phyloP scores from a whole-genome alignment of 2,329 filamentous ascomycete genomes.

The Ophiocordyceps camponoti-leonardi region DNA sequence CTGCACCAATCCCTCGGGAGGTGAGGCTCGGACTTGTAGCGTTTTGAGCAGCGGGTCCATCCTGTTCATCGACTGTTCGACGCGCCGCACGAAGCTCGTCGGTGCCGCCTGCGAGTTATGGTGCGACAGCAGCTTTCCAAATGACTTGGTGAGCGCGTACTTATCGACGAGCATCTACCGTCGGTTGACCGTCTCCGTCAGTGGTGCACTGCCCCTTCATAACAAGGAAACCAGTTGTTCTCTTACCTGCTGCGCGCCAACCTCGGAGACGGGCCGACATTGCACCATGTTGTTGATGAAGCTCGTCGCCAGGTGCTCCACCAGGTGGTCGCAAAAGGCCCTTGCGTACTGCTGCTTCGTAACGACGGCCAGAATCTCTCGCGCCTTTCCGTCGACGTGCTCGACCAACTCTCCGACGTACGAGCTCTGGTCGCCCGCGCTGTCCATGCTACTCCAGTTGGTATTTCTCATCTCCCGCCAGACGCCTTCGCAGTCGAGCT shows the following conservation, averaged over 20 bases:
- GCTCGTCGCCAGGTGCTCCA: constrained; percentile 64
- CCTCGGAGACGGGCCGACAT: constrained; percentile 81
- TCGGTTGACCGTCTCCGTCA: background rate
- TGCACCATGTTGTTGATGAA: constrained; percentile 77
- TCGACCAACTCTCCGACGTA: constrained; percentile 73
- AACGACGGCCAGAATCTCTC: constrained; percentile 59
- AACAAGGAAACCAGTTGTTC: background rate
- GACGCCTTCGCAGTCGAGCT: constrained; percentile 63
- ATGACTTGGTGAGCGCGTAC: constrained; percentile 70
- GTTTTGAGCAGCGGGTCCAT: constrained; percentile 92
- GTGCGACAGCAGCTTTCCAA: constrained; percentile 53
- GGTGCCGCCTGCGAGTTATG: constrained; percentile 32
- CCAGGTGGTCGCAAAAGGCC: constrained; percentile 90
- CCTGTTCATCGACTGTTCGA: constrained; percentile 67
- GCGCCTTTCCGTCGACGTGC: constrained; percentile 52
- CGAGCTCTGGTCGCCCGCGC: constrained; percentile 80
- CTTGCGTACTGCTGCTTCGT: constrained; percentile 87
- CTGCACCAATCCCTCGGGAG: constrained; percentile 86
- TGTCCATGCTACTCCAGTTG: constrained; percentile 87
- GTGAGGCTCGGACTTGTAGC: constrained; percentile 79
- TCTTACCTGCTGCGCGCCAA: constrained; percentile 73
- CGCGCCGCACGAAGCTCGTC: constrained; percentile 64
- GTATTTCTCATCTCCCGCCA: constrained; percentile 98
- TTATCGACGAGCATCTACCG: constrained; percentile 82
- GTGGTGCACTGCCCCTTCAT: no score